Conservation (phyloP, 208 protist species). For the Porcisia deanei region DNA sequence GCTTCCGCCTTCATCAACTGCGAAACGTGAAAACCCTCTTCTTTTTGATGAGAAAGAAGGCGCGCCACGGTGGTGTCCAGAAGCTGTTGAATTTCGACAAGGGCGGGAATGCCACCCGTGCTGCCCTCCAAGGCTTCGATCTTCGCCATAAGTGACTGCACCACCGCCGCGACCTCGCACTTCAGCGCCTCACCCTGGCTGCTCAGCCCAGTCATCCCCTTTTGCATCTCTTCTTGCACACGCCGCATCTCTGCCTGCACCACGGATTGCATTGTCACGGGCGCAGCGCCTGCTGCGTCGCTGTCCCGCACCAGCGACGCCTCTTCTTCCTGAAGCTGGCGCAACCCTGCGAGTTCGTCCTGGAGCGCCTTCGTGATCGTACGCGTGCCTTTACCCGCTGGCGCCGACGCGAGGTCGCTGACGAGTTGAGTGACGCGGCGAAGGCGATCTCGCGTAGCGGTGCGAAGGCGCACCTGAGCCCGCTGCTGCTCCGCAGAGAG, state of each 20-base stretch:
- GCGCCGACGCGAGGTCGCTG: not conserved
- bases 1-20: constrained; percentile 18
- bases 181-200: constrained; percentile 4
- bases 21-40: constrained; percentile 8
- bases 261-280: constrained; percentile 21
- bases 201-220: constrained; percentile 1
- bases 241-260: constrained; percentile 17
- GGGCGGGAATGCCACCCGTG: constrained; percentile 10
- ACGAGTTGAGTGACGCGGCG: constrained; percentile 14
- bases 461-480: constrained; percentile 15
- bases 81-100: constrained; percentile 31
- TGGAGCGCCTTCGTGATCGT: constrained; percentile 1
- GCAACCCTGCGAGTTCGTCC: constrained; percentile 16
- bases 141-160: constrained; percentile 11
- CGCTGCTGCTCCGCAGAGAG: constrained; percentile 23
- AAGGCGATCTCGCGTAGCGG: constrained; percentile 17
- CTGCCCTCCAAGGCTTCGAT: constrained; percentile 15
- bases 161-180: not conserved
- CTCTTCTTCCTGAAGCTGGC: constrained; percentile 25
- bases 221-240: constrained; percentile 14
- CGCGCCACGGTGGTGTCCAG: constrained; percentile 25
- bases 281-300: not conserved
- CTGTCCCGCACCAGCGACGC: constrained; percentile 14
- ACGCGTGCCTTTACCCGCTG: not conserved
- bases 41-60: constrained; percentile 6